Base-by-base conservation (phyloP, 2,329 filamentous ascomycete species). In the Trichophyton rubrum region DNA sequence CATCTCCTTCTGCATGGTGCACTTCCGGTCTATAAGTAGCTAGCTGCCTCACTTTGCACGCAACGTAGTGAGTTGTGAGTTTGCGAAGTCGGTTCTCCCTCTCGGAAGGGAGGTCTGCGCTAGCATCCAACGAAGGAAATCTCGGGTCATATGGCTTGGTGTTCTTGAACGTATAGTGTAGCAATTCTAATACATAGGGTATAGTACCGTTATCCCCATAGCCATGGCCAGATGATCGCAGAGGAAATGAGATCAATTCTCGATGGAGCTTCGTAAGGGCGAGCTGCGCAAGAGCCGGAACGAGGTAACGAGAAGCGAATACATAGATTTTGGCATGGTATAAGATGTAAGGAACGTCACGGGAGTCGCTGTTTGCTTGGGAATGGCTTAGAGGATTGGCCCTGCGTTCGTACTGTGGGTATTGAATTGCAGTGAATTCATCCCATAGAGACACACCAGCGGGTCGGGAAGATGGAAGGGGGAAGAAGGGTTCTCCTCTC, bases 251-350 rank as follows among this genome's bases (percentile, higher is more conserved):
- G 40, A 73, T 51, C 1, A 76, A 69, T 57, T 74, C 72, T 3
- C 64, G 62, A 56, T 76, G 74, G 3, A 76, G 65, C 63, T 75
- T 75, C 56, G 70, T 69, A 4, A 75, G 69, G 63, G 72, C 73
- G 35, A 75, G 67, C 59, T 75, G 71, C 2, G 72, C 72, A 27
- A 76, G 69, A 13, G 69, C 70, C 2, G 72, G 71, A 60, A 75
- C 73, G 49, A 75, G 65, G 64, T 73, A 76, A 56, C 71, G 71
- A 1, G 72, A 73, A n/a, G 73, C 73, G 60, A 75, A 75, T 61
- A 74, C 71, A 62, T 76, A 75, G 53, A 76, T 62, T 65, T 76
- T 75, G n/a, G 74, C 74, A 47, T 76, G 74, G 65, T 75, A 75
- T 43, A 73, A 68, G 30, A 75, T 68, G 60, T 75, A 75, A 3